Base-by-base conservation (phyloP, 495 filamentous ascomycete genomes). In the Podospora australis region DNA sequence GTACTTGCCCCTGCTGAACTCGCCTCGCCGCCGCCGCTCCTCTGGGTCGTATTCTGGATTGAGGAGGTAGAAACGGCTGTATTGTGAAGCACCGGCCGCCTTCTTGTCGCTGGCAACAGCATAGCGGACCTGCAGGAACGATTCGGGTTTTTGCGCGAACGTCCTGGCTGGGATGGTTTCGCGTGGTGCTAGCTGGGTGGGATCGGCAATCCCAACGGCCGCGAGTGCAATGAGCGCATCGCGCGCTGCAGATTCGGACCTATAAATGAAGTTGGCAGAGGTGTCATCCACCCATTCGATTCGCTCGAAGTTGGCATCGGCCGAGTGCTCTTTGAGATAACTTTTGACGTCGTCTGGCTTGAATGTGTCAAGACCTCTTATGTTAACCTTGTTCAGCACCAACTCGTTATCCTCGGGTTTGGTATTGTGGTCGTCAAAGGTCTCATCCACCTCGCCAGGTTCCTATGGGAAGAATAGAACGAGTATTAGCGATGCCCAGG, bases 221-320 rank as follows among this genome's bases (percentile, higher is more conserved):
- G 74, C 64, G 39, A 96, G 74, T 4, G 81, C 77, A 34, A 69
- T 59, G n/a, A 98, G 75, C 11, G 89, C 91, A 41, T 79, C 72
- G 2, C 75, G 56, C 1, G 90, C 91, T n/a, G 75, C 59, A 9
- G 48, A 46, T n/a, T 83, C 79, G 16, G 84, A 66, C 20, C 73
- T 77, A 71, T 89, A 98, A 35, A 91, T 60, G 25, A 95, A 63
- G 55, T 96, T 96, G 50, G 88, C 88, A 0, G 90, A 92, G 14
- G 79, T 84, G 62, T 98, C 92, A 57, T 98, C 86, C 52, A 98
- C 90, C 92, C 92, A 98, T 66, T 96, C 88, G 54, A 96, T 69
- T 16, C 78, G 77, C 19, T 70, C 60, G 23, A 84, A 76, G 5
- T 60, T 54, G 11, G 77, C 68, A 3, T 64, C 53, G 11, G 74